Evolutionary conservation across 169 alveolate species (phyloP), one percentile per base, ranked within the genome.

Genomic region (Cryptosporidium ryanae): DNA sequence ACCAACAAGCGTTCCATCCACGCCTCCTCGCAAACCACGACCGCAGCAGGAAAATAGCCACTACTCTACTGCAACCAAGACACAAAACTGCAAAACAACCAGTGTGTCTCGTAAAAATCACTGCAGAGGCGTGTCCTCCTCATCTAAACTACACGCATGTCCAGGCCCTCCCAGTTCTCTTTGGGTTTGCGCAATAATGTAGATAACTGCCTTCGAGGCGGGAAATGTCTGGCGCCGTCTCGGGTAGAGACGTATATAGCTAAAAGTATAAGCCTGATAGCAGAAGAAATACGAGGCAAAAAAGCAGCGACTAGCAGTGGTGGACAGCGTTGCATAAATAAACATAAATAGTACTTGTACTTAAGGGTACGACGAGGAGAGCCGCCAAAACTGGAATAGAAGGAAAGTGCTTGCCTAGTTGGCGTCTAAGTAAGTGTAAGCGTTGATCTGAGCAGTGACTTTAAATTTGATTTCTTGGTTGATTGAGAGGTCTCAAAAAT

Each of bases 401-500:
- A 29, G 55, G 18, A 44, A 65, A n/a, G n/a, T n/a, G n/a, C n/a
- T n/a, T n/a, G n/a, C 48, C 70, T 44, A 4, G 8, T 29, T 29
- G 50, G 25, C 67, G 67, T 70, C 66, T 31, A 70, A 70, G 27
- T 44, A 70, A 52, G n/a, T 29, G 27, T 44, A 70, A 52, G n/a
- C 17, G 31, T 15, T 54, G 3, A 6, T 38, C 46, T 38, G 46
- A 38, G 13, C 46, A 38, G 46, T 38, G 13, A 38, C 46, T 38
- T 38, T 38, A 32, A 25, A 31, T 50, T 54, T 70, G n/a, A 12
- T 52, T 46, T 70, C 6, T n/a, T 55, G 65, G 43, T 82, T 63
- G 7, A 48, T 66, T 82, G 57, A 82, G 44, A 49, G 63, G 90
- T 76, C 43, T 84, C 82, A 82, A 93, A 94, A 31, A 95, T 96